Evolutionary conservation across 192 early-diverging fungal species (phyloP).

Genomic region (Dispira parvispora): DNA sequence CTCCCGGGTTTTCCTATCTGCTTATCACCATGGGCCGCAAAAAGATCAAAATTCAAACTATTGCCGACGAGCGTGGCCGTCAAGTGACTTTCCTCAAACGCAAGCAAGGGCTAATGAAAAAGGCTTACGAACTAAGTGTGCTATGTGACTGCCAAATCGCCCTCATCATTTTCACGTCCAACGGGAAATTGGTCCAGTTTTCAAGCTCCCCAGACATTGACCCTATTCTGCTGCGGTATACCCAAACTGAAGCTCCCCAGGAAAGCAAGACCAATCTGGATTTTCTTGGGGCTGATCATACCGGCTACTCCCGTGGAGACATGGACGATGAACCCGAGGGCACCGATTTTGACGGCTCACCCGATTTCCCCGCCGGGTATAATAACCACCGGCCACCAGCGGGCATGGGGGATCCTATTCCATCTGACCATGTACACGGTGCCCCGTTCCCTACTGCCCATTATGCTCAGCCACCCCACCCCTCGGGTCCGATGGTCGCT

Average conservation of each 20-base stretch:
- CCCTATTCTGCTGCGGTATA: conserved; percentile 75
- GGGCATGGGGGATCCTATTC: too few relatives aligned
- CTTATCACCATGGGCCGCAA: conserved; percentile 64
- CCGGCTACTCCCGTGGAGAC: too few relatives aligned
- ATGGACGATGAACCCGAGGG: conserved; percentile 14
- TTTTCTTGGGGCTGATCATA: conserved; percentile 1
- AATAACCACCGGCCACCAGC: neutral
- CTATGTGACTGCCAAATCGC: conserved; percentile 93
- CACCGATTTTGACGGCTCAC: conserved; percentile 9
- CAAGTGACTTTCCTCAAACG: conserved; percentile 93
- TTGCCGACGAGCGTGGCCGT: conserved; percentile 78
- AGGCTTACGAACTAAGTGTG: conserved; percentile 87
- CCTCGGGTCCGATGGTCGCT: too few relatives aligned
- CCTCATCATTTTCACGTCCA: conserved; percentile 84
- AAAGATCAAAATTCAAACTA: conserved; percentile 86
- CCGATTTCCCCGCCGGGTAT: neutral
- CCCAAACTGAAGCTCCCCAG: conserved; percentile 37
- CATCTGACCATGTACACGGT: too few relatives aligned
- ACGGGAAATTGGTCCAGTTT: conserved; percentile 88
- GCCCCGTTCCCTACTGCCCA: too few relatives aligned
- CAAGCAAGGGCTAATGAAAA: conserved; percentile 90
- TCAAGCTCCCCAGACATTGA: conserved; percentile 81
- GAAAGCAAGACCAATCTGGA: conserved; percentile 41
- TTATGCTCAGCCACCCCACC: too few relatives aligned
- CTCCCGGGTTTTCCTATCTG: too few relatives aligned